Evolutionary conservation across 2,329 filamentous ascomycete genomes (phyloP), one percentile per base, ranked within the genome.

Genomic region (Uncinocarpus reesii): DNA sequence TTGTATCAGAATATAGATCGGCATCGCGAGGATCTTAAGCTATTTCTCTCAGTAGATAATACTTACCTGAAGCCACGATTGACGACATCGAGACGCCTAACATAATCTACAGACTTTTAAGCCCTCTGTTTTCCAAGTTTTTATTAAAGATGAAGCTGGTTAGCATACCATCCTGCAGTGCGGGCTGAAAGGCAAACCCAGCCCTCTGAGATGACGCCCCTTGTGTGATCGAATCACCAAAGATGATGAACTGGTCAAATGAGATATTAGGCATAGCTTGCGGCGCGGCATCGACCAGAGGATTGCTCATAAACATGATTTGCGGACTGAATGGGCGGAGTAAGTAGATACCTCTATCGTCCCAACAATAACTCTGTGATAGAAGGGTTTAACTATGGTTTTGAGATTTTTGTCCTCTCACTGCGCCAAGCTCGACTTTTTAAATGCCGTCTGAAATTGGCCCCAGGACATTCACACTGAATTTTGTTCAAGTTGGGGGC

Each of bases 151-250:
- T 32, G n/a, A 11, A 15, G n/a, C 7, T 36, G 5, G 28, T 15
- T 34, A 10, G 70, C 76, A 62, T 57, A 87, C 84, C 75, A 56
- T 78, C 67, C 61, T 88, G 80, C 2, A 95, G 70, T 13, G 78
- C 80, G 18, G 83, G 77, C 50, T 81, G 79, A 58, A 93, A 85
- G 0, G 77, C 85, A 65, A 89, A 90, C 13, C 83, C 86, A 49
- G 78, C 69, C 8, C 75, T 66, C 42, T 80, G 71, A 29, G 75
- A 71, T 54, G 76, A 77, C 1, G 80, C 76, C 35, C 75, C 71
- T 60, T 96, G 81, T 42, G 90, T 82, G 53, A 96, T 82, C 26
- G 86, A 94, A 68, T 96, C 92, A 47, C 90, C 90, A 53, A 96
- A 84, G 20, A 96, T 78, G 53, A 96, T 72, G 57, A 89, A 73